Base-by-base conservation (phyloP, 2,329 filamentous ascomycete genomes). In the Xylaria digitata region DNA sequence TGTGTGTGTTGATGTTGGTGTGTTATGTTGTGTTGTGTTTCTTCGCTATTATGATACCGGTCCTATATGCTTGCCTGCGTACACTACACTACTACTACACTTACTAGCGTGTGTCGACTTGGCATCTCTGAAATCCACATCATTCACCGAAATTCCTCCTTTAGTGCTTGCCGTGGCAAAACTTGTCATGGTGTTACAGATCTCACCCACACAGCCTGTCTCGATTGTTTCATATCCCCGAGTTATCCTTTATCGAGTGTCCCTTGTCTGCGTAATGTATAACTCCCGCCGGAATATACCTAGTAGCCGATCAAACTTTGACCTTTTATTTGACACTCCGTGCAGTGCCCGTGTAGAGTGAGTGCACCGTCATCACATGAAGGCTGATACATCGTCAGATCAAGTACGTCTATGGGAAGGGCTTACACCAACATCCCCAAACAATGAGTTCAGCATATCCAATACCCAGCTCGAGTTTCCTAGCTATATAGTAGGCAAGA, bases 81-180 rank as follows among this genome's bases (percentile, higher is more conserved):
- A 40, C 32, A 15, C 13, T 34, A 23, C 26, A 26, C 26, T 26
- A 26, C 26, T 26, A 26, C 26, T 26, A 26, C 26, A 26, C 26
- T 26, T 26, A 26, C 26, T 26, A 26, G 26, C 26, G 26, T 26
- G 26, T 52, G 46, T 55, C 50, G 45, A 53, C 43, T n/a, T 69
- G 63, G 64, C 64, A 42, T 62, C 34, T 59, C 58, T 49, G 26
- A 23, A 65, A 61, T 40, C 67, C 65, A 69, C 57, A 65, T 34
- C 61, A 42, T 54, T 69, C 67, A 69, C 67, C 67, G 67, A 69
- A 69, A 64, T 30, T 30, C 21, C 37, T 11, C 34, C 5, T 3
- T 48, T 15, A 26, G 26, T 57, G 23, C 55, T 32, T 58, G 7
- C 42, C 42, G 26, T 23, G 19, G 30, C 46, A 15, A 26, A 48